phyloP scores from a whole-genome alignment of 2,329 filamentous ascomycete species.

The Fusarium hainanense region DNA sequence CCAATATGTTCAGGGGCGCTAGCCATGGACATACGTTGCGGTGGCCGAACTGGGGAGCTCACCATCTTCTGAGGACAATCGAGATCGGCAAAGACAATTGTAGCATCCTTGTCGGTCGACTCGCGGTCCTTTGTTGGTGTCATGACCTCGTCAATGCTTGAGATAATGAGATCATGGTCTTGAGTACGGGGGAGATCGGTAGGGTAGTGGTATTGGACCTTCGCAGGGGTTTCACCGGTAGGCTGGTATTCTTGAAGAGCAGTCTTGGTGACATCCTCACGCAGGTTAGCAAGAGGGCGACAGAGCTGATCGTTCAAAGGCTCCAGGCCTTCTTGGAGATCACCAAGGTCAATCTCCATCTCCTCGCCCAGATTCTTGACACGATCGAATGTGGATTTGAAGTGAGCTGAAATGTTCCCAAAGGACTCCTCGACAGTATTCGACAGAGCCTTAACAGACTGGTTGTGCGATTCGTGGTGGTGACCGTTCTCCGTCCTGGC shows the following conservation, averaged over 20 bases:
- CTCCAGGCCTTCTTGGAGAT: slow-evolving; percentile 69
- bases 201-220: slow-evolving; percentile 83
- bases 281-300: slow-evolving; percentile 76
- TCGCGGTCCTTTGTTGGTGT: slow-evolving; percentile 41
- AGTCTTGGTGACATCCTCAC: slow-evolving; percentile 72
- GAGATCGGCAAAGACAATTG: slow-evolving; percentile 57
- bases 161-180: slow-evolving; percentile 58
- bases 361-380: slow-evolving; percentile 76
- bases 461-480: slow-evolving; percentile 76
- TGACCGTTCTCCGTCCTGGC: slow-evolving; percentile 83
- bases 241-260: slow-evolving; percentile 81
- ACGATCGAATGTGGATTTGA: slow-evolving; percentile 74
- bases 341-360: slow-evolving; percentile 69
- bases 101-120: slow-evolving; percentile 51
- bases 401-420: slow-evolving; percentile 74
- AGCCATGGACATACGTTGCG: slow-evolving; percentile 45
- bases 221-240: slow-evolving; percentile 88
- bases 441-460: slow-evolving; percentile 74
- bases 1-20: slow-evolving; percentile 46
- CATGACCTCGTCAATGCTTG: slow-evolving; percentile 52
- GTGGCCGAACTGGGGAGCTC: slow-evolving; percentile 48
- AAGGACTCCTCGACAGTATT: slow-evolving; percentile 79
- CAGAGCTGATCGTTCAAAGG: slow-evolving; percentile 71
- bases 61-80: slow-evolving; percentile 42
- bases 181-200: slow-evolving; percentile 80